Evolutionary conservation across 2,329 filamentous ascomycete species (phyloP).

Genomic region (Epichloe scottii): DNA sequence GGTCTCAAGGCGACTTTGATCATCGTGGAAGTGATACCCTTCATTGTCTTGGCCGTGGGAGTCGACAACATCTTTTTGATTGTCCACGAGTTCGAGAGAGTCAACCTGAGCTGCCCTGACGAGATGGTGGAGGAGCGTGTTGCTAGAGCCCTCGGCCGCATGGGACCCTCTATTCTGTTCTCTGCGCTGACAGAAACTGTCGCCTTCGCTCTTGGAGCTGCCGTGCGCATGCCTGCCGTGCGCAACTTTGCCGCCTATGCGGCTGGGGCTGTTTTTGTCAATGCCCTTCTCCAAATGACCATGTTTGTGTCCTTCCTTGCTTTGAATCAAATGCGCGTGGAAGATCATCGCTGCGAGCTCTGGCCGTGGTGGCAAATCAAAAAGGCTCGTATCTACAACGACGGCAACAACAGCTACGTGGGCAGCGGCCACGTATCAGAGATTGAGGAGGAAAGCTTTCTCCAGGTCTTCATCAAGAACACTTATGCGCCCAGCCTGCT

Average conservation of each 20-base stretch:
- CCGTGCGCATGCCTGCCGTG: conserved; percentile 95
- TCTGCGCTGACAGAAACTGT: conserved; percentile 92
- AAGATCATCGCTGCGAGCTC: conserved; percentile 80
- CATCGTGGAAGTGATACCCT: conserved; percentile 96
- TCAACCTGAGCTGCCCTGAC: conserved; percentile 85
- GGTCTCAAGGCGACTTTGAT: conserved; percentile 93
- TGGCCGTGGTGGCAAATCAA: conserved; percentile 79
- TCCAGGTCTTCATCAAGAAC: conserved; percentile 85
- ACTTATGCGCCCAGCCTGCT: conserved; percentile 75
- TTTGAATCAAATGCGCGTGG: conserved; percentile 82
- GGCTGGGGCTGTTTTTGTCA: conserved; percentile 91
- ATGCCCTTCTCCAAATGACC: conserved; percentile 90
- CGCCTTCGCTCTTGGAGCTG: conserved; percentile 82
- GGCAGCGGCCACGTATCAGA: conserved; percentile 51
- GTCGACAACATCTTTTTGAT: conserved; percentile 99
- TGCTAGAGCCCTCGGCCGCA: conserved; percentile 78
- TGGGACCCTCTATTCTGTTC: conserved; percentile 92
- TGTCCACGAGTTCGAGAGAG: conserved; percentile 92
- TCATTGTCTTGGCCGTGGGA: conserved; percentile 88
- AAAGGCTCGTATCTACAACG: conserved; percentile 56
- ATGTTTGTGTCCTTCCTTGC: conserved; percentile 91
- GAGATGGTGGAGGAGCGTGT: conserved; percentile 77
- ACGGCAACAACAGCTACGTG: conserved; percentile 40
- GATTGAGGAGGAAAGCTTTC: conserved; percentile 65
- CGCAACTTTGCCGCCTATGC: conserved; percentile 96